Percentiles rank a stretch among this genome's conserved stretches.
Conservation (phyloP, 805 yeast species). For the Wickerhamiella kurtzmanii region DNA sequence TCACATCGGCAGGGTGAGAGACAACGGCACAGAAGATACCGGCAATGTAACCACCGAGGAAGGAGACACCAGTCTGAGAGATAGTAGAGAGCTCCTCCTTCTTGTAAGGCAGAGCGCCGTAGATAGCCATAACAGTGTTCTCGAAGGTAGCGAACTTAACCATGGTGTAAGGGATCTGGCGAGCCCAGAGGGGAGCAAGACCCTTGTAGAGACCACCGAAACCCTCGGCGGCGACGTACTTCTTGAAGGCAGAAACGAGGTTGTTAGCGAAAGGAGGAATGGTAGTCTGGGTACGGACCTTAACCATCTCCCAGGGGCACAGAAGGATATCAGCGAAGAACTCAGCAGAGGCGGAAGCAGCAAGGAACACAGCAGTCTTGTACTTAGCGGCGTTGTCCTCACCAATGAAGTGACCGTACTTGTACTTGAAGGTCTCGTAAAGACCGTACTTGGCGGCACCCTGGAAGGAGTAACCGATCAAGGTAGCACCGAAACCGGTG, state of each 20-base stretch:
- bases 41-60: constrained; percentile 91
- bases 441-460: constrained; percentile 97
- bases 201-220: constrained; percentile 73
- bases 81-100: constrained; percentile 55
- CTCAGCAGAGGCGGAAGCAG: constrained; percentile 89
- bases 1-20: constrained; percentile 98
- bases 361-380: constrained; percentile 61
- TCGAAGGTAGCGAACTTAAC: constrained; percentile 93
- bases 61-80: constrained; percentile 89
- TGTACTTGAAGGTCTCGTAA: constrained; percentile 80
- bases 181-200: constrained; percentile 80
- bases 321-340: constrained; percentile 78
- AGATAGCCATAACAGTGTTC: constrained; percentile 72
- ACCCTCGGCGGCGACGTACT: constrained; percentile 57
- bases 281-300: constrained; percentile 87
- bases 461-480: constrained; percentile 84
- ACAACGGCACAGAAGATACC: constrained; percentile 94
- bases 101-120: constrained; percentile 56
- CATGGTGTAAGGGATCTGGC: constrained; percentile 99
- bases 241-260: constrained; percentile 52
- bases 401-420: constrained; percentile 56
- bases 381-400: constrained; percentile 44
- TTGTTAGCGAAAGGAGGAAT: constrained; percentile 68
- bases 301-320: constrained; percentile 92
- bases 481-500: constrained; percentile 87